Conservation (phyloP, 768 basidiomycete species). For the Leccinum uliginosum region DNA sequence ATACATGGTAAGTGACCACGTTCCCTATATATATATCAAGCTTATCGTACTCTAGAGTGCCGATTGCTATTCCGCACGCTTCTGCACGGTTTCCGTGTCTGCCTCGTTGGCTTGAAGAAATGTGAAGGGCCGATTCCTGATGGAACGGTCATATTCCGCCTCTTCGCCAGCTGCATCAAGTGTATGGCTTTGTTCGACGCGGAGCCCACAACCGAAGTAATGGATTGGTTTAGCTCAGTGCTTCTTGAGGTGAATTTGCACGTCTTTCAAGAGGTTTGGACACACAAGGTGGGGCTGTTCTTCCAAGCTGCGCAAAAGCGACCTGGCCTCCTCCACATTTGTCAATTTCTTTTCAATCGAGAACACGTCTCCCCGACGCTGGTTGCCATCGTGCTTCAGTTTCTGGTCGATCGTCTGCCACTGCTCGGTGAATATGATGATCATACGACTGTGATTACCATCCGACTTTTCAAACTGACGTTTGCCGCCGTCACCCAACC, state of each 20-base stretch:
- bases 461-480: constrained; percentile 93
- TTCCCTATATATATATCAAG: background rate
- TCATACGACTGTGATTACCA: constrained; percentile 73
- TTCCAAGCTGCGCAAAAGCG: constrained; percentile 76
- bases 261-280: constrained; percentile 96
- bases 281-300: constrained; percentile 86
- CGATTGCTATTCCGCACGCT: constrained; percentile 84
- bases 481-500: constrained; percentile 77
- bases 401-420: constrained; percentile 78
- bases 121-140: constrained; percentile 76
- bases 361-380: constrained; percentile 76
- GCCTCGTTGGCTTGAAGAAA: constrained; percentile 72
- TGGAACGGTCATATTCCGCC: constrained; percentile 78
- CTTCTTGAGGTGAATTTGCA: constrained; percentile 82
- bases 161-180: constrained; percentile 81
- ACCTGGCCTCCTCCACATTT: constrained; percentile 75
- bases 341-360: constrained; percentile 76
- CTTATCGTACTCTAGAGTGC: constrained; percentile 52
- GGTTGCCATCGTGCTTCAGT: constrained; percentile 83
- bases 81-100: constrained; percentile 81
- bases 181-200: constrained; percentile 83
- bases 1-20: constrained; percentile 56
- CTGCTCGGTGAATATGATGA: constrained; percentile 84
- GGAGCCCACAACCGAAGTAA: constrained; percentile 68
- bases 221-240: constrained; percentile 75